These are phyloP conservation scores for Vanrija sp. DNA, from an alignment of 1,284 basidiomycete species.

Conservation along the genomic window DNA sequence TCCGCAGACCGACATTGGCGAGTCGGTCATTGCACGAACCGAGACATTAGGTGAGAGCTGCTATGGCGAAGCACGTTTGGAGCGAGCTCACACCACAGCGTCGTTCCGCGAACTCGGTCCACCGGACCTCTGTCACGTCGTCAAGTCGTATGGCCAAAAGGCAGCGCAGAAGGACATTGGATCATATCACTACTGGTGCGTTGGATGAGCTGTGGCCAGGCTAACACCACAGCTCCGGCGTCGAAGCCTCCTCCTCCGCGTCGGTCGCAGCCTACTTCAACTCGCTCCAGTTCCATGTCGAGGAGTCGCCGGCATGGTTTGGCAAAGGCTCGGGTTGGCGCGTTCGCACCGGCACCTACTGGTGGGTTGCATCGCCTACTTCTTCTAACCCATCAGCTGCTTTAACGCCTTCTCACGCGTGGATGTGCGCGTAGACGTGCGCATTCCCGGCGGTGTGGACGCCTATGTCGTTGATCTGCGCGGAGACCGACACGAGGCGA, in stretches of 20 bases:
- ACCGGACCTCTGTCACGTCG: constrained; percentile 92
- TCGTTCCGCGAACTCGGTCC: constrained; percentile 96
- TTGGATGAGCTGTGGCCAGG: neutral
- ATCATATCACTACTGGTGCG: constrained; percentile 76
- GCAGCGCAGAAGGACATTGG: constrained; percentile 82
- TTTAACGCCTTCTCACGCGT: constrained; percentile 98
- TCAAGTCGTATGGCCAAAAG: constrained; percentile 77
- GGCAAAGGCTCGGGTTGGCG: constrained; percentile 83
- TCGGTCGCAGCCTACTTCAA: constrained; percentile 98
- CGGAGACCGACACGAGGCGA: constrained; percentile 89
- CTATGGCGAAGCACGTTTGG: neutral
- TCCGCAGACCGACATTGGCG: constrained; percentile 78
- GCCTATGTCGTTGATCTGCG: constrained; percentile 92
- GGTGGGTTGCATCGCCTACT: constrained; percentile 61
- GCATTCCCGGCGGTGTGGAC: constrained; percentile 94
- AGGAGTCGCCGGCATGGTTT: constrained; percentile 90
- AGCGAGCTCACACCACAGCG: constrained; percentile 53
- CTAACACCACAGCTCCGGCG: constrained; percentile 65
- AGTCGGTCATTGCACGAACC: constrained; percentile 82
- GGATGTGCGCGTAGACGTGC: constrained; percentile 95
- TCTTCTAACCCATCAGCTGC: constrained; percentile 56
- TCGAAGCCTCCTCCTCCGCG: constrained; percentile 95
- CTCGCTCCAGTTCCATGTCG: constrained; percentile 90
- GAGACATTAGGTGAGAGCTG: constrained; percentile 73
- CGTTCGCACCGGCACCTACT: constrained; percentile 89